phyloP scores from a whole-genome alignment of 768 basidiomycete species.

The Rhizopogon vinicolor region DNA sequence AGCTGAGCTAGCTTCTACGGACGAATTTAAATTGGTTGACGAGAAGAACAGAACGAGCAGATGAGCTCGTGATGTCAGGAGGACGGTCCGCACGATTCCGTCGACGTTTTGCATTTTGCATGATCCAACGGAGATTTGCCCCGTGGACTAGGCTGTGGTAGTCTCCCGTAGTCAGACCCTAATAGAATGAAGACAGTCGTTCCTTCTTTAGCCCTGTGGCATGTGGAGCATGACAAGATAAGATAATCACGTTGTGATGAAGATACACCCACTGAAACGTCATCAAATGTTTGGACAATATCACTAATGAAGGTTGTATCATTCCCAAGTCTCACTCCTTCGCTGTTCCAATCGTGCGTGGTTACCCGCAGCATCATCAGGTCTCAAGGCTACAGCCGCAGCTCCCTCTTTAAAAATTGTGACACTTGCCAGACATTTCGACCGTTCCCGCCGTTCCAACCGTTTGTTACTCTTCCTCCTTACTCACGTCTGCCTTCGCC shows the following conservation, averaged over 20 bases:
- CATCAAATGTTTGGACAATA: no score
- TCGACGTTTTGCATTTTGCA: no score
- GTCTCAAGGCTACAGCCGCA: not conserved
- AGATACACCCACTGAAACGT: no score
- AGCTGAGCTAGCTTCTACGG: not conserved
- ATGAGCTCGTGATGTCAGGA: not conserved
- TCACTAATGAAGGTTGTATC: not conserved
- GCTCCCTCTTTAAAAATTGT: not conserved
- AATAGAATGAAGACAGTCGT: no score
- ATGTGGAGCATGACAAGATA: no score
- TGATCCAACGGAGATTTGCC: no score
- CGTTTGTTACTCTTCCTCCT: not conserved
- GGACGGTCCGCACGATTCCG: not conserved
- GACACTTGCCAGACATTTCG: not conserved
- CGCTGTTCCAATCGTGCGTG: not conserved
- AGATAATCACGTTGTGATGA: no score
- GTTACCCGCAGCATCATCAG: not conserved
- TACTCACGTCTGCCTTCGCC: not conserved
- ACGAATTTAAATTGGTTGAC: not conserved
- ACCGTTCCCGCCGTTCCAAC: not conserved
- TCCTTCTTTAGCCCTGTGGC: no score
- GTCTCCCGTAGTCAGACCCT: no score
- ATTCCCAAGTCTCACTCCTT: not conserved
- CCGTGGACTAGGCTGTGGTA: no score
- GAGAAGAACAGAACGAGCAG: not conserved